Conservation (phyloP, 75 land plant species). For the Sequoia sempervirens region DNA sequence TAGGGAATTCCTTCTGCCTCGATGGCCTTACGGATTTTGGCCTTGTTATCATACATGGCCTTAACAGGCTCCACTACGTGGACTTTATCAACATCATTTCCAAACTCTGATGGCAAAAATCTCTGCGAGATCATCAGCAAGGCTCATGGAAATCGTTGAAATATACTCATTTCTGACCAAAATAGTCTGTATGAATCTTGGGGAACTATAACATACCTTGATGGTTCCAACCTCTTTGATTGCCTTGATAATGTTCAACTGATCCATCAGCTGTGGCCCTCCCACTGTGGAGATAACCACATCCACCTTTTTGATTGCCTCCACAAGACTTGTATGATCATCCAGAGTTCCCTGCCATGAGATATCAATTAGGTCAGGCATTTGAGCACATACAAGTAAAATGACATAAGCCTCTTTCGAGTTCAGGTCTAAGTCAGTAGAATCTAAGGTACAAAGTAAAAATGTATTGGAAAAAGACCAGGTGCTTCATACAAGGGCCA, state of each 20-base stretch:
- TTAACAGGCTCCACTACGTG: conserved; percentile 13
- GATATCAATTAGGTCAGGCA: background rate
- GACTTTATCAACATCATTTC: conserved; percentile 31
- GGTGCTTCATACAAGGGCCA: no score
- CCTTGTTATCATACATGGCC: conserved; percentile 17
- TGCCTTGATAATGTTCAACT: conserved; percentile 30
- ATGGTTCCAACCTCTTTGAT: conserved; percentile 38
- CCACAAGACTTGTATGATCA: conserved; percentile 30
- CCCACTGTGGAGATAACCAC: conserved; percentile 32
- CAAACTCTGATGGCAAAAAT: conserved; percentile 53
- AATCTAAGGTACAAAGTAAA: no score
- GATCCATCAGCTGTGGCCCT: conserved; percentile 9
- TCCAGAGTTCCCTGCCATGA: conserved; percentile 21
- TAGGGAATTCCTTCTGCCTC: conserved; percentile 36
- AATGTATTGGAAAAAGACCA: no score
- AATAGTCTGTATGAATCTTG: background rate
- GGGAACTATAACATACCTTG: conserved; percentile 18
- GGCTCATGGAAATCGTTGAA: background rate
- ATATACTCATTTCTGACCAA: background rate
- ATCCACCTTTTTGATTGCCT: conserved; percentile 31
- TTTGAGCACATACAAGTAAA: background rate
- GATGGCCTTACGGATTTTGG: conserved; percentile 22
- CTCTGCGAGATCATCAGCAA: conserved; percentile 20
- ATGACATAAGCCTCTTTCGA: background rate
- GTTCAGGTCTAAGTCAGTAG: no score